Evolutionary conservation across 169 alveolate species (phyloP).

Genomic region (Eimeria acervulina): DNA sequence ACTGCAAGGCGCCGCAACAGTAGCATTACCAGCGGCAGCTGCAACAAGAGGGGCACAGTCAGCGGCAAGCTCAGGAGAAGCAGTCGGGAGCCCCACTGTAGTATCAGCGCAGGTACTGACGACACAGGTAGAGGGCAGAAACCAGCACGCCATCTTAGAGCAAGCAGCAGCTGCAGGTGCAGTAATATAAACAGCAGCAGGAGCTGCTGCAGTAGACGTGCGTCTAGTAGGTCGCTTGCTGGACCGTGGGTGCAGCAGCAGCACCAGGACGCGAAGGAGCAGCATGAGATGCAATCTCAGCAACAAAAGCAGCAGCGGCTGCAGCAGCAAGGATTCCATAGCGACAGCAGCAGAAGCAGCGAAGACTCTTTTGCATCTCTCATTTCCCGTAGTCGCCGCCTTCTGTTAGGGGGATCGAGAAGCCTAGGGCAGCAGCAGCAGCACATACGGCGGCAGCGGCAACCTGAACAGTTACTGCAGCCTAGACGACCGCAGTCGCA

Average conservation of each 20-base stretch:
- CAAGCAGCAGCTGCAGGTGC: constrained; percentile 18
- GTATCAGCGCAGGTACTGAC: neutral
- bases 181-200: constrained; percentile 33
- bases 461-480: neutral
- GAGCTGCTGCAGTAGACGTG: constrained; percentile 6
- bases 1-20: constrained; percentile 18
- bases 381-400: constrained; percentile 60
- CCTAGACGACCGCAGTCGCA: neutral
- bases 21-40: neutral
- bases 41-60: constrained; percentile 25
- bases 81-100: neutral
- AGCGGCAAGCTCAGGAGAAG: neutral
- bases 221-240: neutral
- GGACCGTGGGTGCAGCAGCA: neutral
- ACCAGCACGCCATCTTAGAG: neutral
- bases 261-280: neutral
- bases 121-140: neutral
- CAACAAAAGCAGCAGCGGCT: neutral
- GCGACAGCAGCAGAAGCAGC: constrained; percentile 29
- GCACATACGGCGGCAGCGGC: constrained; percentile 4
- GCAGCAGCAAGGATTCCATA: neutral
- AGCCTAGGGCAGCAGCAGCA: constrained; percentile 34
- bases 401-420: constrained; percentile 23
- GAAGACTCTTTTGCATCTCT: constrained; percentile 50
- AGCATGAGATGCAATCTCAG: neutral